A percentile compares a stretch with the other conserved stretches of the same genome.
Conservation (phyloP, 2,329 filamentous ascomycete genomes). For the Ramularia endophylla region DNA sequence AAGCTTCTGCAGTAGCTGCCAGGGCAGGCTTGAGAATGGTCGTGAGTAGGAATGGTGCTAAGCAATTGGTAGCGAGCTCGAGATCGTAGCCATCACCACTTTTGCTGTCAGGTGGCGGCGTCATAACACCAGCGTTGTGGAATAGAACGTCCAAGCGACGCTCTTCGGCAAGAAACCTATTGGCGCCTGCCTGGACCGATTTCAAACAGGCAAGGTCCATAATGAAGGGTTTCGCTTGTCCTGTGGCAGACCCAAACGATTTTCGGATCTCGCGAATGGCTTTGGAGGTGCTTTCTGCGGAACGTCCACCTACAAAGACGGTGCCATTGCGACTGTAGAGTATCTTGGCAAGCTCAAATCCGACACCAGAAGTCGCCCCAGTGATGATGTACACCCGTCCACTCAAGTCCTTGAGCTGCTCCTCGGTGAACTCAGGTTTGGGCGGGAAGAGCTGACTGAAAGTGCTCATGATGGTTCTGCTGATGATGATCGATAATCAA, state of each 20-base stretch:
- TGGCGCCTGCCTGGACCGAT: conserved; percentile 28
- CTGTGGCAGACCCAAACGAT: conserved; percentile 22
- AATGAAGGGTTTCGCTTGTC: neutral
- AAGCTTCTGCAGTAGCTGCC: conserved; percentile 18
- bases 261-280: conserved; percentile 43
- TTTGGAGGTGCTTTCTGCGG: conserved; percentile 36
- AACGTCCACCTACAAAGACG: conserved; percentile 51
- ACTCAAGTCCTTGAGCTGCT: conserved; percentile 36
- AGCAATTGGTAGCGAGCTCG: conserved; percentile 31
- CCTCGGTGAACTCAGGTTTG: conserved; percentile 38
- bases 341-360: conserved; percentile 48
- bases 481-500: too few species aligned
- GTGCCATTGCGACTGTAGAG: conserved; percentile 49
- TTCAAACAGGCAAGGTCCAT: conserved; percentile 9
- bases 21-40: conserved; percentile 30
- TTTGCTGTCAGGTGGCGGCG: conserved; percentile 30
- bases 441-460: conserved; percentile 28
- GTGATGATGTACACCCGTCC: conserved; percentile 50
- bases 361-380: conserved; percentile 44
- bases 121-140: conserved; percentile 33
- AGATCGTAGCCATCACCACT: conserved; percentile 29
- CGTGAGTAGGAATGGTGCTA: conserved; percentile 31
- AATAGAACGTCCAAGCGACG: conserved; percentile 23
- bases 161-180: conserved; percentile 31
- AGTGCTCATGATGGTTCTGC: too few species aligned